These are phyloP conservation scores for Pseudopyricularia javanii DNA, from an alignment of 2,329 filamentous ascomycete genomes.

Conservation along the genomic window DNA sequence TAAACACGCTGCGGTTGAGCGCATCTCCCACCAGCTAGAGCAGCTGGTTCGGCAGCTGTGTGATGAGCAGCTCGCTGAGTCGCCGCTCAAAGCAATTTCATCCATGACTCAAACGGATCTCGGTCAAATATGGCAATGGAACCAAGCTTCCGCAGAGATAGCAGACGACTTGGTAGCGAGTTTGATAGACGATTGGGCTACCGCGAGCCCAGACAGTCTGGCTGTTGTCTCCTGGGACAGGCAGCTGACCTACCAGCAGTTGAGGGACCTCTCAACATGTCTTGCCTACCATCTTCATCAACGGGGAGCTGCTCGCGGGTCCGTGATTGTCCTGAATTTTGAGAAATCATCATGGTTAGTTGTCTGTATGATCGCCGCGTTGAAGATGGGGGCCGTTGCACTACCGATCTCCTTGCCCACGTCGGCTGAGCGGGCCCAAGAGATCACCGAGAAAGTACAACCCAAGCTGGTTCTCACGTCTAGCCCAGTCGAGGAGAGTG, in stretches of 20 bases:
- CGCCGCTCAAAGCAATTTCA: not conserved
- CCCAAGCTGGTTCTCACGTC: conserved; percentile 7
- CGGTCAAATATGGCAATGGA: not conserved
- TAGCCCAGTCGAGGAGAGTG: conserved; percentile 5
- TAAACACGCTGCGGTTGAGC: not conserved
- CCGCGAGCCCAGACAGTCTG: not conserved
- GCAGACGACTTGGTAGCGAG: conserved; percentile 1
- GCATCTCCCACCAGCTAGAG: not conserved
- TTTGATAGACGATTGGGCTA: conserved; percentile 4
- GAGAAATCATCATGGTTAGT: conserved; percentile 12
- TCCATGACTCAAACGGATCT: not conserved
- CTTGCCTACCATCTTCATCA: conserved; percentile 28
- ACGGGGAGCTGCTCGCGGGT: conserved; percentile 17
- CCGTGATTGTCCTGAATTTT: conserved; percentile 21
- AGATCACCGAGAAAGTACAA: conserved; percentile 8
- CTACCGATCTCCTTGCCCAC: conserved; percentile 10
- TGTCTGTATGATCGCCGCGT: conserved; percentile 9
- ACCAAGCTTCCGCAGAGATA: too few relatives aligned
- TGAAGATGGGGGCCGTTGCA: conserved; percentile 12
- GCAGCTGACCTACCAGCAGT: conserved; percentile 15
- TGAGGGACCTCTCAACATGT: conserved; percentile 26
- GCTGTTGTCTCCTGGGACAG: conserved; percentile 6
- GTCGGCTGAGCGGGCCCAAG: conserved; percentile 6
- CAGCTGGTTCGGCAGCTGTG: not conserved
- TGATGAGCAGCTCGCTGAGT: not conserved